Evolutionary conservation across 2,329 filamentous ascomycete genomes (phyloP).

Genomic region (Westerdykella ornata): DNA sequence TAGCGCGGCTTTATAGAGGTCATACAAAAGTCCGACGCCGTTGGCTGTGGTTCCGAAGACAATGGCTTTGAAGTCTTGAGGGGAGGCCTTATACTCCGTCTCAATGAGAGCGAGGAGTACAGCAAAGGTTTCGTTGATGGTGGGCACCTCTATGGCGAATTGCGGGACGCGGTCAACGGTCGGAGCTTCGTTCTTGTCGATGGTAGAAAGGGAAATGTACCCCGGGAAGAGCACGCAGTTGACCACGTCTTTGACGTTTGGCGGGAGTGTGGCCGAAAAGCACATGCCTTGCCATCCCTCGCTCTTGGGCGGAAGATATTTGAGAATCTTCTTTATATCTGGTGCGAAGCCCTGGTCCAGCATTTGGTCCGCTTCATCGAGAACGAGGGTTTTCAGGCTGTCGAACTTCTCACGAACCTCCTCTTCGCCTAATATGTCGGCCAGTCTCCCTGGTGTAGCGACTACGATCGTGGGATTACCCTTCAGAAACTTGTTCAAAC

Average conservation of each 20-base stretch:
- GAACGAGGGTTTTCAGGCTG: constrained; percentile 41
- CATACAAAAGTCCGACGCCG: constrained; percentile 40
- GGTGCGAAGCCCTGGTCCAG: constrained; percentile 50
- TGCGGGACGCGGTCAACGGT: constrained; percentile 47
- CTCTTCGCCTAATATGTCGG: constrained; percentile 42
- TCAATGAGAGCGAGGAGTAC: constrained; percentile 42
- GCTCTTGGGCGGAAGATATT: constrained; percentile 46
- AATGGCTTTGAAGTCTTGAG: constrained; percentile 41
- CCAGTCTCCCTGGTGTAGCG: constrained; percentile 44
- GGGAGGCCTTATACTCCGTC: constrained; percentile 37
- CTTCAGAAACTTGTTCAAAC: constrained; percentile 29
- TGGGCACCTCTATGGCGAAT: constrained; percentile 42
- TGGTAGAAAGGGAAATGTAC: constrained; percentile 40
- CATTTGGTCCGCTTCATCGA: constrained; percentile 42
- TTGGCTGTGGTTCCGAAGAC: constrained; percentile 46
- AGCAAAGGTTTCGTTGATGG: constrained; percentile 41
- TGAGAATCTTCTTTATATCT: constrained; percentile 48
- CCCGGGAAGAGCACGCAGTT: constrained; percentile 40
- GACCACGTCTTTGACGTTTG: constrained; percentile 42
- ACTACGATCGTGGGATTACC: constrained; percentile 41
- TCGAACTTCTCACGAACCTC: constrained; percentile 43
- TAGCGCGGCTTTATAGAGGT: constrained; percentile 32
- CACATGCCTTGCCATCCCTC: constrained; percentile 47
- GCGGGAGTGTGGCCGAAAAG: constrained; percentile 43
- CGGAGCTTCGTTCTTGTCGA: constrained; percentile 41